Evolutionary conservation across 192 early-diverging fungal species (phyloP).

Genomic region (Backusella psychrophila): DNA sequence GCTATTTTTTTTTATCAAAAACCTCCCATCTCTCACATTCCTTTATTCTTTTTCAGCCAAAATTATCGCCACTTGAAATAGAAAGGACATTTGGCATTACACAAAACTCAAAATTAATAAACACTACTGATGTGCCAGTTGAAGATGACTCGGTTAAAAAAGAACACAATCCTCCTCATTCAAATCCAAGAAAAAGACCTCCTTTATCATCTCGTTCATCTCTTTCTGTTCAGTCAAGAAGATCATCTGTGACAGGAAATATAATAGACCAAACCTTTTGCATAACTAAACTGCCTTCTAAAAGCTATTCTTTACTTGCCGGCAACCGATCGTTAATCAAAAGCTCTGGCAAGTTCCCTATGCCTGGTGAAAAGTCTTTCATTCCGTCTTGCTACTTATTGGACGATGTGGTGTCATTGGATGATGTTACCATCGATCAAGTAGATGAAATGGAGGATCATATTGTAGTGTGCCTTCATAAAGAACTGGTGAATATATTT

Average conservation of each 20-base stretch:
- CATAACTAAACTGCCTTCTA: constrained; percentile 1
- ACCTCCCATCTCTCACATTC: not conserved
- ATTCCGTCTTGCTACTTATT: constrained; percentile 17
- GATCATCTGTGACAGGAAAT: not conserved
- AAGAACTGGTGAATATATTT: constrained; percentile 29
- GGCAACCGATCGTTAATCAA: not conserved
- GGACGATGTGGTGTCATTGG: not conserved
- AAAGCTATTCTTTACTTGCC: constrained; percentile 10
- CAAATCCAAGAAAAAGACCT: not conserved
- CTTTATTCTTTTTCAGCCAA: not conserved
- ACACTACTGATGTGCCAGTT: not conserved
- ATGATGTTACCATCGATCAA: constrained; percentile 9
- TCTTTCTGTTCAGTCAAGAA: not conserved
- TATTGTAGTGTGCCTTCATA: constrained; percentile 41
- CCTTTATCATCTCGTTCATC: not conserved
- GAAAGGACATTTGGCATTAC: not conserved
- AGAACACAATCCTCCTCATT: not conserved
- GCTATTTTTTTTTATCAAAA: not conserved
- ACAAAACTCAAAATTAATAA: not conserved
- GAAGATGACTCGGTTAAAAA: not conserved
- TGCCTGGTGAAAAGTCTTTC: not conserved
- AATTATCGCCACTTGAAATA: not conserved
- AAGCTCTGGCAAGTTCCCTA: not conserved
- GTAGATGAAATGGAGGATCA: constrained; percentile 23
- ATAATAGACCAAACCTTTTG: constrained; percentile 6